Evolutionary conservation across 140 eudicot genomes (phyloP).

Genomic region (Erigeron philadelphicus): DNA sequence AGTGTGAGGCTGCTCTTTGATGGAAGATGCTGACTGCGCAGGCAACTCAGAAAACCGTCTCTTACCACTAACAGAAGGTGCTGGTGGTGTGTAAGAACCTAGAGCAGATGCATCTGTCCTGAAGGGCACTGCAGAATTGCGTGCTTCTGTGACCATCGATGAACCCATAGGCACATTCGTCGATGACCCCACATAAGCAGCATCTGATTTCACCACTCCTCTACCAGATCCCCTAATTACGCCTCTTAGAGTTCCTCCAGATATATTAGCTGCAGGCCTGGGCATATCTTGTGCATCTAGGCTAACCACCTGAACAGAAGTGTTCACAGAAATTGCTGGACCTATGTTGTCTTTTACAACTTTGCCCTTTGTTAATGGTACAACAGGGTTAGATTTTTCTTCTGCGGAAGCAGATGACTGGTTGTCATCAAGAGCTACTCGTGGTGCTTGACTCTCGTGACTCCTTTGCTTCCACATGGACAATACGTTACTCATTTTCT

Average conservation of each 20-base stretch:
- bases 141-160: slow-evolving; percentile 33
- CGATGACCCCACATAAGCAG: slow-evolving; percentile 46
- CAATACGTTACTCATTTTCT: slow-evolving; percentile 90
- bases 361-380: slow-evolving; percentile 41
- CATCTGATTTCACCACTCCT: slow-evolving; percentile 64
- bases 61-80: slow-evolving; percentile 61
- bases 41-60: slow-evolving; percentile 96
- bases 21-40: slow-evolving; percentile 38
- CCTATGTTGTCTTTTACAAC: slow-evolving; percentile 36
- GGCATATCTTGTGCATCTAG: slow-evolving; percentile 50
- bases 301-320: slow-evolving; percentile 37
- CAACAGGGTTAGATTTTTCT: slow-evolving; percentile 42
- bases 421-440: slow-evolving; percentile 71
- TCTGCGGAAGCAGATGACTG: slow-evolving; percentile 35
- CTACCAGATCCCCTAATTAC: slow-evolving; percentile 85
- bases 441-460: slow-evolving; percentile 93
- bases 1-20: slow-evolving; percentile 53
- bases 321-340: slow-evolving; percentile 26
- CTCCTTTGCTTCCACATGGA: slow-evolving; percentile 98
- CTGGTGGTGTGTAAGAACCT: slow-evolving; percentile 66
- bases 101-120: slow-evolving; percentile 84
- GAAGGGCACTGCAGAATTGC: slow-evolving; percentile 44
- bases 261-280: slow-evolving; percentile 41
- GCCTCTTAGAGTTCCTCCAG: slow-evolving; percentile 72
- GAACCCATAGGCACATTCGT: slow-evolving; percentile 32